phyloP scores from a whole-genome alignment of 345 rosid genomes.

The Salix exigua region DNA sequence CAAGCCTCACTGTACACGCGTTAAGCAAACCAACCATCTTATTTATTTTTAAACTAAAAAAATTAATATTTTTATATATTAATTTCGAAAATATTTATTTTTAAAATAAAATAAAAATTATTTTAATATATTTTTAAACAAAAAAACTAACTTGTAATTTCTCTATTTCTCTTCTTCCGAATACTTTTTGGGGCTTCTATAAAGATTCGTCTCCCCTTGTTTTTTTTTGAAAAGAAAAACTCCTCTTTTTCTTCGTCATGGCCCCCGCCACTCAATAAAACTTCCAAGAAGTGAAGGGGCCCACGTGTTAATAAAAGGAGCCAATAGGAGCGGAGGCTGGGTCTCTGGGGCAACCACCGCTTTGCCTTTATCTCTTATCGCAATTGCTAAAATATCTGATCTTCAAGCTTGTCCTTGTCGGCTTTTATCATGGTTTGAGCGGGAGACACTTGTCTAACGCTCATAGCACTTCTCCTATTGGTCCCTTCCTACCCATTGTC shows the following conservation, averaged over 20 bases:
- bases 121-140: too few species aligned
- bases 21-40: constrained; percentile 19
- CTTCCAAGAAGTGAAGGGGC: constrained; percentile 33
- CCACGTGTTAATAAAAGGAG: constrained; percentile 39
- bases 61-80: too few species aligned
- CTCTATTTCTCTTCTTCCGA: background rate
- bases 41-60: background rate
- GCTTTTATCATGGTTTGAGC: background rate
- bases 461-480: constrained; percentile 11
- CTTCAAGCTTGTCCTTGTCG: constrained; percentile 43
- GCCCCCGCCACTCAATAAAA: constrained; percentile 37
- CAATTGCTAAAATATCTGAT: constrained; percentile 21
- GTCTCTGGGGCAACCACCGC: constrained; percentile 28
- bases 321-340: constrained; percentile 43
- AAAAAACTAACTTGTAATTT: too few species aligned
- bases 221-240: background rate
- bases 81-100: too few species aligned
- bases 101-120: too few species aligned
- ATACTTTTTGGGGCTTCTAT: background rate
- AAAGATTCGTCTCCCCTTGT: constrained; percentile 39
- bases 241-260: background rate
- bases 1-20: constrained; percentile 36
- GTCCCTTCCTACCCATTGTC: background rate
- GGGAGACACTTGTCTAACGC: constrained; percentile 31
- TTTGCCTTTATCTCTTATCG: constrained; percentile 33